A percentile compares a stretch with the other conserved stretches of the same genome.
Evolutionary conservation across 805 yeast genomes (phyloP).

Genomic region (Metschnikowia similis): DNA sequence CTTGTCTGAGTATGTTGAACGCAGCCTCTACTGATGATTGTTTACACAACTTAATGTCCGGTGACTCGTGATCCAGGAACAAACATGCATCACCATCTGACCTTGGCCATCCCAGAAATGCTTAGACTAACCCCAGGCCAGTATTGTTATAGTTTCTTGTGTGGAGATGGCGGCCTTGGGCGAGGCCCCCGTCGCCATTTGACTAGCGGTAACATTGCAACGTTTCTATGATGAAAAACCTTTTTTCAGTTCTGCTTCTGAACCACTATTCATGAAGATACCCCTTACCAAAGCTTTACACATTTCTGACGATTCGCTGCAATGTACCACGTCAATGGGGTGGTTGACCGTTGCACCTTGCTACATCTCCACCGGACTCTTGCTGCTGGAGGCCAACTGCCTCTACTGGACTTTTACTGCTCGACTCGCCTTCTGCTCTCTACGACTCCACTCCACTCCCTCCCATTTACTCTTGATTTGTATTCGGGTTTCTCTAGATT

Average conservation of each 20-base stretch:
- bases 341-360: too few species aligned
- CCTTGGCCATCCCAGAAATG: slow-evolving; percentile 7
- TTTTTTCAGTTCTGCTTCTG: slow-evolving; percentile 97
- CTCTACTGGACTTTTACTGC: too few species aligned
- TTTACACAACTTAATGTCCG: slow-evolving; percentile 30
- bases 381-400: too few species aligned
- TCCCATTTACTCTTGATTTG: neutral
- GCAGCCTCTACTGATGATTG: slow-evolving; percentile 16
- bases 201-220: slow-evolving; percentile 8
- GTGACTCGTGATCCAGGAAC: slow-evolving; percentile 72
- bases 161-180: slow-evolving; percentile 14
- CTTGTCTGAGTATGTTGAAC: slow-evolving; percentile 5
- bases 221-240: slow-evolving; percentile 56
- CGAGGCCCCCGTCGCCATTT: slow-evolving; percentile 12
- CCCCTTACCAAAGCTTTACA: slow-evolving; percentile 54
- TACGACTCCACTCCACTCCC: neutral
- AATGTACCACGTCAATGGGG: neutral
- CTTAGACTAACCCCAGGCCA: neutral
- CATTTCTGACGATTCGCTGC: slow-evolving; percentile 31
- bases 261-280: slow-evolving; percentile 71
- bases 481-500: slow-evolving; percentile 3
- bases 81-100: slow-evolving; percentile 99
- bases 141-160: neutral
- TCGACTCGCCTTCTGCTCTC: neutral
- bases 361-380: too few species aligned